Percentiles rank a stretch among this genome's conserved stretches.
Evolutionary conservation across 179 eudicot species (phyloP).

Genomic region (Actinidia chinensis): DNA sequence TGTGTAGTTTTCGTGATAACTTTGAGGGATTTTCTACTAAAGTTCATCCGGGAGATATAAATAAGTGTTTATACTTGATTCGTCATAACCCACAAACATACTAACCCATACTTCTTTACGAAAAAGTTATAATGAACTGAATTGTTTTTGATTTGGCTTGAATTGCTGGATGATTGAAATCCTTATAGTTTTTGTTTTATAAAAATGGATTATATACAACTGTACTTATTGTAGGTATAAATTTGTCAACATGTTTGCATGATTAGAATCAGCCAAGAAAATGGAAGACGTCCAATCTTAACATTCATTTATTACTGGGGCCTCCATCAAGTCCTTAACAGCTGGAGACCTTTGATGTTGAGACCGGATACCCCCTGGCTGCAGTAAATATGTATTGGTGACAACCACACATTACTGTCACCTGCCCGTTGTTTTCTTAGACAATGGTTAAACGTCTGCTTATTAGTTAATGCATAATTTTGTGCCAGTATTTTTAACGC

Average conservation of each 20-base stretch:
- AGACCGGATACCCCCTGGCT: not conserved
- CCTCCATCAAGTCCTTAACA: not conserved
- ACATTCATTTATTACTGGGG: no score
- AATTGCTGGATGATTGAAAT: no score
- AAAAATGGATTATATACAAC: no score
- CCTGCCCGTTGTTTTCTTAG: not conserved
- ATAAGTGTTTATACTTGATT: no score
- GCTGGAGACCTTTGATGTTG: not conserved
- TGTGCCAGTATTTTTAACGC: not conserved
- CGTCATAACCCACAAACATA: no score
- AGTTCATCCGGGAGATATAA: not conserved
- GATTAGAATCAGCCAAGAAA: constrained; percentile 6
- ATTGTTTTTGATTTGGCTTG: no score
- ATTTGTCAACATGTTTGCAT: no score
- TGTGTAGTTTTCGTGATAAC: not conserved
- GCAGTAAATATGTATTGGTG: not conserved
- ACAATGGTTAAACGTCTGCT: not conserved
- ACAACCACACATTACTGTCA: not conserved
- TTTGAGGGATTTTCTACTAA: not conserved
- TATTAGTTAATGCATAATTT: not conserved
- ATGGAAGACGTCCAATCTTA: not conserved
- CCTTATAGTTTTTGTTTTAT: no score
- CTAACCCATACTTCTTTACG: no score
- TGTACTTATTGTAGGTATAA: no score
- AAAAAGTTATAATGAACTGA: no score